Evolutionary conservation across 371 early-diverging fungal species (phyloP).

Genomic region (Rhizomucor miehei): DNA sequence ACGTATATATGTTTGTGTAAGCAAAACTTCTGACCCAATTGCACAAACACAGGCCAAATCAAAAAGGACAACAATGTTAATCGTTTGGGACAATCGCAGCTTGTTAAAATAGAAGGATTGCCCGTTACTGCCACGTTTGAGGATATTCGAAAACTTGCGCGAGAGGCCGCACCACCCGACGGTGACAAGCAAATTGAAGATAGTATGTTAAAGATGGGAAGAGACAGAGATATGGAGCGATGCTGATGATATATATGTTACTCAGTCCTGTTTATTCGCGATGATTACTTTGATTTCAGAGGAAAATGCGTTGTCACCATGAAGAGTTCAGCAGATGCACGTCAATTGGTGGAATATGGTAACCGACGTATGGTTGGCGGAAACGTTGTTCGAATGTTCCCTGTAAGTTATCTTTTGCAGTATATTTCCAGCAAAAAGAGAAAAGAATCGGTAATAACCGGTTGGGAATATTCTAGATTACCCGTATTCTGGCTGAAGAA

Average conservation of each 20-base stretch:
- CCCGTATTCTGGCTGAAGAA: conserved; percentile 6
- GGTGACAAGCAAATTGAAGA: conserved; percentile 36
- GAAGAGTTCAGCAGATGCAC: conserved; percentile 26
- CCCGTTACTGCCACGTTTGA: conserved; percentile 40
- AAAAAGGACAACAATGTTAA: conserved; percentile 11
- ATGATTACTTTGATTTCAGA: conserved; percentile 27
- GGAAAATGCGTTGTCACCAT: conserved; percentile 38
- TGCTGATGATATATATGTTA: conserved; percentile 2
- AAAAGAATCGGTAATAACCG: too few species aligned
- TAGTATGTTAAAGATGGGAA: conserved; percentile 12
- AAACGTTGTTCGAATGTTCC: conserved; percentile 23
- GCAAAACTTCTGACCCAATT: too few species aligned
- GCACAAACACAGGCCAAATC: conserved; percentile 4
- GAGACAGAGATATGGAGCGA: background rate
- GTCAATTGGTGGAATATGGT: conserved; percentile 32
- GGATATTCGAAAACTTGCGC: conserved; percentile 42
- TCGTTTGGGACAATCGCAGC: conserved; percentile 23
- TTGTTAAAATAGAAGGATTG: conserved; percentile 30
- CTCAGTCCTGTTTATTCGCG: conserved; percentile 43
- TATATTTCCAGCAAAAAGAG: background rate
- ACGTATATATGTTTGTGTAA: too few species aligned
- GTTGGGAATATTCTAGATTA: too few species aligned
- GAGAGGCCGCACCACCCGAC: conserved; percentile 32
- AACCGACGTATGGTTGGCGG: conserved; percentile 39
- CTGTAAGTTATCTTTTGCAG: conserved; percentile 26